Base-by-base conservation (phyloP, 1,139 yeast species). In the Kazachstania sp. region DNA sequence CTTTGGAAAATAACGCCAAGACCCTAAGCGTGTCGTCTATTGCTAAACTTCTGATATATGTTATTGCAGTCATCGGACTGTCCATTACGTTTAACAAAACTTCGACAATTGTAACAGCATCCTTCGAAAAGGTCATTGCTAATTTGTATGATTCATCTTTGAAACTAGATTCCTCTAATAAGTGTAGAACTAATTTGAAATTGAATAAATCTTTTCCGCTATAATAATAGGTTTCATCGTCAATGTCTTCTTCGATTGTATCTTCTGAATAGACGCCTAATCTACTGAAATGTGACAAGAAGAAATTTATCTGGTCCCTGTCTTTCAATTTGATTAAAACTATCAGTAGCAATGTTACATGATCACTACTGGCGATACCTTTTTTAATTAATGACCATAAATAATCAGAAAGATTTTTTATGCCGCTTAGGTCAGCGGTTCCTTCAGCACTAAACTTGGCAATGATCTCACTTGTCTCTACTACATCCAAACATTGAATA, bases 391-490 rank as follows among this genome's bases (percentile, higher is more conserved):
- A 70, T 15, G 72, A 73, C 59, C 79, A 80, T 38, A 92, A 68
- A 57, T 85, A 90, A 45, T 70, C 71, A 0, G 92, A 77, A 54
- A 92, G 67, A 50, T 79, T 77, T 12, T 51, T 50, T 16, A 61
- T 51, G n/a, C 55, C 57, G 15, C 52, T 50, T 2, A 56, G 49
- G 46, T 55, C 58, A 1, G 72, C 70, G 3, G 86, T 82, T 53
- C 85, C 85, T 15, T 86, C 83, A n/a, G 87, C 81, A 51, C 88
- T 86, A 64, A 83, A 88, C 57, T 83, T 83, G 29, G 88, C 78
- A 32, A 92, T 86, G 4, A 88, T 78, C 52, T 81, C 84, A 66
- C 90, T 84, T 4, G 88, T 80, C 53, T 81, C 83, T 34, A 78
- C 75, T 4, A 72, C 63, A 16, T 70, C 71, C 16, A 78, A 62